These are phyloP conservation scores for Magnusiomyces clavatus DNA, from an alignment of 1,139 yeast genomes.

Conservation along the genomic window DNA sequence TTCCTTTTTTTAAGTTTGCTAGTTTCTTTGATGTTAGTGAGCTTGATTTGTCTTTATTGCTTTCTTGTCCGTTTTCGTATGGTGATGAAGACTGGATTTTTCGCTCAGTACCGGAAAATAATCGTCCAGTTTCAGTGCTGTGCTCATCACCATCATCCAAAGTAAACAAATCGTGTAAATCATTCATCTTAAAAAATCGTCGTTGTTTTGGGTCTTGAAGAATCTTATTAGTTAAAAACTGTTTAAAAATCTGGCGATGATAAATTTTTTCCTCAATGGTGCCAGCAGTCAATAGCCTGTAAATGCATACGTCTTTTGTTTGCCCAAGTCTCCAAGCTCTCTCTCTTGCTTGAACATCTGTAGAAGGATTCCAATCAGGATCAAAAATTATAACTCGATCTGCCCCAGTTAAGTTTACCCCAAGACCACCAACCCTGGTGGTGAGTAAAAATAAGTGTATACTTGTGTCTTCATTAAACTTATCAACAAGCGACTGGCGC, in stretches of 20 bases:
- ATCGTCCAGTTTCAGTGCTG: slow-evolving; percentile 52
- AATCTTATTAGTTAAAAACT: slow-evolving; percentile 85
- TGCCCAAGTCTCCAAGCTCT: slow-evolving; percentile 97
- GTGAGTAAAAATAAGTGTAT: slow-evolving; percentile 70
- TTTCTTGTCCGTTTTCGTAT: slow-evolving; percentile 16
- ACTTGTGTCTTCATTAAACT: slow-evolving; percentile 55
- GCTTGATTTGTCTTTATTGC: slow-evolving; percentile 13
- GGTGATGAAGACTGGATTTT: slow-evolving; percentile 14
- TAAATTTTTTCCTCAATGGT: slow-evolving; percentile 94
- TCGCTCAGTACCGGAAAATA: slow-evolving; percentile 49
- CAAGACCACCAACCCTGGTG: slow-evolving; percentile 93
- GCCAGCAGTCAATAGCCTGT: slow-evolving; percentile 88
- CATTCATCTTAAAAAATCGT: slow-evolving; percentile 85
- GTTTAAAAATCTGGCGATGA: slow-evolving; percentile 94
- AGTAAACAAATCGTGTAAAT: slow-evolving; percentile 80
- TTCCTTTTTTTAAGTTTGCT: slow-evolving; percentile 18
- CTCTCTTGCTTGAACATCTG: slow-evolving; percentile 94
- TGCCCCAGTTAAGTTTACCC: slow-evolving; percentile 92
- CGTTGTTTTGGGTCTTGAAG: slow-evolving; percentile 93
- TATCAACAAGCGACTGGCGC: slow-evolving; percentile 74
- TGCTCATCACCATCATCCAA: slow-evolving; percentile 67
- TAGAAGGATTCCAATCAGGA: slow-evolving; percentile 98
- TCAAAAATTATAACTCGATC: slow-evolving; percentile 89
- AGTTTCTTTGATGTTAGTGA: slow-evolving; percentile 30
- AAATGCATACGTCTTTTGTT: slow-evolving; percentile 86